These are phyloP conservation scores for Curvularia hawaiiensis DNA, from an alignment of 2,329 filamentous ascomycete species.

Conservation along the genomic window DNA sequence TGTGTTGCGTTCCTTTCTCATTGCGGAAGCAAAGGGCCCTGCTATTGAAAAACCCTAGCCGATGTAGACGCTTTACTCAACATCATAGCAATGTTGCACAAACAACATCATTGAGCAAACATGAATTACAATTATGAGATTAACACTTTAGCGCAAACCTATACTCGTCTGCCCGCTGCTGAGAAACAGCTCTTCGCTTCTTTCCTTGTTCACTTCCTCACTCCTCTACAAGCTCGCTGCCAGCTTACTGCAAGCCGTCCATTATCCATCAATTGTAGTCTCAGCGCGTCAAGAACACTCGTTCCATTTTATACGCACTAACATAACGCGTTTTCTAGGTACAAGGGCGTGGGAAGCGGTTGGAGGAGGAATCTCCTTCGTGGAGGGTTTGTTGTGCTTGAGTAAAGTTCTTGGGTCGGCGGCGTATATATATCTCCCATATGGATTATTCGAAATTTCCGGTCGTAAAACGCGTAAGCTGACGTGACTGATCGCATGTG, in stretches of 20 bases:
- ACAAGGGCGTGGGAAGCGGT: neutral
- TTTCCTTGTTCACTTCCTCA: neutral
- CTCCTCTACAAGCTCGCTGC: neutral
- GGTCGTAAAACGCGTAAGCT: neutral
- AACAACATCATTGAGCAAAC: neutral
- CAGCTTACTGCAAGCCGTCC: neutral
- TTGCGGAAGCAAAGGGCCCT: neutral
- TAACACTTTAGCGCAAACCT: neutral
- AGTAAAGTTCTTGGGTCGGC: neutral
- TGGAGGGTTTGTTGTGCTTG: neutral
- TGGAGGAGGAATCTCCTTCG: neutral
- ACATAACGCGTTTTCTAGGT: neutral
- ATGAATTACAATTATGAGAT: neutral
- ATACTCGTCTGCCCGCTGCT: neutral
- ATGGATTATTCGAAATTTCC: neutral
- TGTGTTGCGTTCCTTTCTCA: neutral
- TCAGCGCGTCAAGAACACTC: neutral
- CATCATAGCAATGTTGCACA: neutral
- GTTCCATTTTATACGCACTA: neutral
- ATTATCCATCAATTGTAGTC: neutral
- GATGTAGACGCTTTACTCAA: neutral
- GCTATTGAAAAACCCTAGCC: neutral
- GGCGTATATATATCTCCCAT: neutral
- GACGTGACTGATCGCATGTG: neutral
- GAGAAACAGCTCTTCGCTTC: neutral